Evolutionary conservation across 2,329 filamentous ascomycete genomes (phyloP).

Genomic region (Fusarium buharicum): DNA sequence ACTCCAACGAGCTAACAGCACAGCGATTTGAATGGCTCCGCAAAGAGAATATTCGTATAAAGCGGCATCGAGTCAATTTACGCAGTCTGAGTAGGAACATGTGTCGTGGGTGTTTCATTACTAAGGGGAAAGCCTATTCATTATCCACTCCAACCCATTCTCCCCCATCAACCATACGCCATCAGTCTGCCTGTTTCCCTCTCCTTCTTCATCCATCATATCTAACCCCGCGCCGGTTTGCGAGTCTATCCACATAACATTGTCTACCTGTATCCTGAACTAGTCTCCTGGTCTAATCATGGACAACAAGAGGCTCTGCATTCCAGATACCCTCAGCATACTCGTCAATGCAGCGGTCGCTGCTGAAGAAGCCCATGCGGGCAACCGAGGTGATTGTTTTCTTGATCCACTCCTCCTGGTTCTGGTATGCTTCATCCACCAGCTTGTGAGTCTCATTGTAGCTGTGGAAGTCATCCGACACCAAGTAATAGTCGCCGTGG

Average conservation of each 20-base stretch:
- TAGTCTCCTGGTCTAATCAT: constrained; percentile 45
- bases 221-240: constrained; percentile 8
- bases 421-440: constrained; percentile 90
- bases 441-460: constrained; percentile 91
- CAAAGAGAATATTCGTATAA: neutral
- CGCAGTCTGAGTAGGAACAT: neutral
- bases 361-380: constrained; percentile 97
- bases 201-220: constrained; percentile 15
- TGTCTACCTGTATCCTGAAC: constrained; percentile 17
- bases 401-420: constrained; percentile 91
- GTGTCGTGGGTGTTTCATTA: constrained; percentile 33
- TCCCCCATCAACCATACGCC: constrained; percentile 1
- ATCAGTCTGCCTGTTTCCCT: constrained; percentile 30
- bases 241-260: constrained; percentile 26
- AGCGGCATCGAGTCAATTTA: neutral
- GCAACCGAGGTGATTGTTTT: constrained; percentile 91
- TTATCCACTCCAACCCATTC: constrained; percentile 11
- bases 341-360: constrained; percentile 94
- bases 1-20: neutral
- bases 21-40: neutral
- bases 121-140: constrained; percentile 18
- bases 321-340: constrained; percentile 99
- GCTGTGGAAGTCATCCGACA: constrained; percentile 96
- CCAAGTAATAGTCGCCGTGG: constrained; percentile 97
- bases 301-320: constrained; percentile 77